Percentiles rank a stretch among this genome's conserved stretches.
phyloP scores from a whole-genome alignment of 192 early-diverging fungal species.

The Coemansia sp. region DNA sequence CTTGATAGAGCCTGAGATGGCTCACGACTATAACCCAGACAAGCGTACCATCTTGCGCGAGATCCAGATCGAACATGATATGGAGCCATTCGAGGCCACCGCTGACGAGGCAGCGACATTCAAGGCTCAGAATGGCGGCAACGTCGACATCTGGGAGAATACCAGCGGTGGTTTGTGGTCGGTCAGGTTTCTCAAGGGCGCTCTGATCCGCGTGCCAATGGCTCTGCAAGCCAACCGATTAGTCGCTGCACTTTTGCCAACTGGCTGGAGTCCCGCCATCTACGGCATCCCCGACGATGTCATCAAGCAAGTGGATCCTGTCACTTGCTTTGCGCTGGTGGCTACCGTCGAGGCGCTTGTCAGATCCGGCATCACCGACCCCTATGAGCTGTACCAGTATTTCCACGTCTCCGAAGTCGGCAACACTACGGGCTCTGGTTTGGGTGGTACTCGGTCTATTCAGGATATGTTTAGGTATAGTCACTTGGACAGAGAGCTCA shows the following conservation, averaged over 20 bases:
- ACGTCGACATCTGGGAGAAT: slow-evolving; percentile 59
- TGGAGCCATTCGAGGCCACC: slow-evolving; percentile 81
- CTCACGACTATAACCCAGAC: slow-evolving; percentile 80
- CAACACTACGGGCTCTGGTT: slow-evolving; percentile 83
- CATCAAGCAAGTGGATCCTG: slow-evolving; percentile 81
- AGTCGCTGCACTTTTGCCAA: slow-evolving; percentile 89
- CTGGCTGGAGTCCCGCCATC: slow-evolving; percentile 83
- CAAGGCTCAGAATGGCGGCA: slow-evolving; percentile 76
- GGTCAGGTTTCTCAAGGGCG: slow-evolving; percentile 83
- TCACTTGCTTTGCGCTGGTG: slow-evolving; percentile 83
- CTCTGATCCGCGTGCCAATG: slow-evolving; percentile 85
- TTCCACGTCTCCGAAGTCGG: slow-evolving; percentile 94
- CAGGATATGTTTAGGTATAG: slow-evolving; percentile 59
- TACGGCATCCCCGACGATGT: slow-evolving; percentile 93
- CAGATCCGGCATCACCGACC: slow-evolving; percentile 89
- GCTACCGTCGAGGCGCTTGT: slow-evolving; percentile 90
- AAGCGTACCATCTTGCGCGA: slow-evolving; percentile 84
- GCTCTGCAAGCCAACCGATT: slow-evolving; percentile 76
- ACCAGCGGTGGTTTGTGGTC: slow-evolving; percentile 64
- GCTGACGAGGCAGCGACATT: slow-evolving; percentile 87
- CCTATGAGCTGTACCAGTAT: slow-evolving; percentile 95
- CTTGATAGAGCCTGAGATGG: slow-evolving; percentile 78
- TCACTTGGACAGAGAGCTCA: slow-evolving; percentile 71
- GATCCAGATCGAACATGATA: slow-evolving; percentile 79
- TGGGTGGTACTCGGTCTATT: slow-evolving; percentile 79